Evolutionary conservation across 257 asterid species (phyloP).

Genomic region (Nicotiana sylvestris): DNA sequence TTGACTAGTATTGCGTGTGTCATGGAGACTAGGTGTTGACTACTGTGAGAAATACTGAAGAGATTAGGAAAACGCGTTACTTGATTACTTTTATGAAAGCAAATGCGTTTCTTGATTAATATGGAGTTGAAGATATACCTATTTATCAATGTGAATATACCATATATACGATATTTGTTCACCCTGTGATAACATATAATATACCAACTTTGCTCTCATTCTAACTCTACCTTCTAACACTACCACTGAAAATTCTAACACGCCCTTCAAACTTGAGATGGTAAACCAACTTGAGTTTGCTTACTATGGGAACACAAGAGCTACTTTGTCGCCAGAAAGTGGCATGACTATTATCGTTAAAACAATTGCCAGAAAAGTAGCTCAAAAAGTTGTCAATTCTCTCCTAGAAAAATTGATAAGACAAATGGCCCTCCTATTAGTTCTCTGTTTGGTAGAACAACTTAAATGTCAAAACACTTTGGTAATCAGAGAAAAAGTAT

Average conservation of each 20-base stretch:
- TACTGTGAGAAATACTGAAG: conserved; percentile 4
- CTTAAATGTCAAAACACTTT: too few species aligned
- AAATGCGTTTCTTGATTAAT: not conserved
- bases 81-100: not conserved
- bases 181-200: not conserved
- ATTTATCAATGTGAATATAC: not conserved
- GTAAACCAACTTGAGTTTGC: conserved; percentile 1
- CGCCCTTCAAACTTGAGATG: not conserved
- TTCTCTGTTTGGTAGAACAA: too few species aligned
- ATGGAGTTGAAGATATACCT: conserved; percentile 3
- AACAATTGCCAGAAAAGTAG: not conserved
- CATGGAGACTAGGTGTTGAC: not conserved
- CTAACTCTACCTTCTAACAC: not conserved
- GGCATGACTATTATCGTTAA: not conserved
- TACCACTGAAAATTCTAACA: not conserved
- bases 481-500: not conserved
- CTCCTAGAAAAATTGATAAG: not conserved
- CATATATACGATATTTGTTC: not conserved
- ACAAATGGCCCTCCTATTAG: too few species aligned
- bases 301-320: not conserved
- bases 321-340: not conserved
- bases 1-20: not conserved
- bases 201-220: not conserved
- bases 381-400: not conserved
- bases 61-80: not conserved